Conservation (phyloP, 1,284 basidiomycete species). For the Marasmius sp. region DNA sequence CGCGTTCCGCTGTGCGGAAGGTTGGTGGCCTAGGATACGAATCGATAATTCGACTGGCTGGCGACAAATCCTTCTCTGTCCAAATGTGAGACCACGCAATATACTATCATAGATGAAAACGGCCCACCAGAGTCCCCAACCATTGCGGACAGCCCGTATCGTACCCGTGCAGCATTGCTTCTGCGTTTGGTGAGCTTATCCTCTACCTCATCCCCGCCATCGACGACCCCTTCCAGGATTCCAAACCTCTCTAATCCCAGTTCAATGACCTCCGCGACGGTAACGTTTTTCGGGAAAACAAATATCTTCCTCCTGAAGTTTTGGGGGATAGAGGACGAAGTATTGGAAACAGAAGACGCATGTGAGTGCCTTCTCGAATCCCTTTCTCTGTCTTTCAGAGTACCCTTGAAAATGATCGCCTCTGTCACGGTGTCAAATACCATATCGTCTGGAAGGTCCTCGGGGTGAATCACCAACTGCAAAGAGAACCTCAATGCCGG, state of each 20-base stretch:
- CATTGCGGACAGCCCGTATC: constrained; percentile 74
- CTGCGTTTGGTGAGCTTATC: constrained; percentile 83
- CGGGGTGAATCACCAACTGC: constrained; percentile 83
- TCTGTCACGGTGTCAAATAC: constrained; percentile 90
- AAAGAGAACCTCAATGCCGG: constrained; percentile 77
- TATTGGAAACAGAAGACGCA: constrained; percentile 36
- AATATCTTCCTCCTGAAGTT: constrained; percentile 74
- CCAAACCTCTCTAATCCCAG: constrained; percentile 90
- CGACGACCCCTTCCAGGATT: constrained; percentile 92
- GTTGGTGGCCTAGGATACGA: constrained; percentile 79
- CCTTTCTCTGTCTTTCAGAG: constrained; percentile 49
- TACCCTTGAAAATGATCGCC: constrained; percentile 82
- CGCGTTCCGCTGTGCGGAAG: constrained; percentile 61
- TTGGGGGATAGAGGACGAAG: constrained; percentile 55
- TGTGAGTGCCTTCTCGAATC: constrained; percentile 1
- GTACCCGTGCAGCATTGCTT: constrained; percentile 70
- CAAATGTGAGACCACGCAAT: constrained; percentile 10
- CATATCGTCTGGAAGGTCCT: constrained; percentile 92
- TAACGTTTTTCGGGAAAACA: constrained; percentile 89
- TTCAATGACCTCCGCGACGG: constrained; percentile 95
- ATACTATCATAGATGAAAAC: constrained; percentile 5
- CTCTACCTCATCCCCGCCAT: constrained; percentile 96
- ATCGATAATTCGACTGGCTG: constrained; percentile 82
- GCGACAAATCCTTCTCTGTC: constrained; percentile 73
- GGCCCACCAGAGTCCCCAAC: constrained; percentile 62